Percentiles rank a stretch among this genome's conserved stretches.
Evolutionary conservation across 2,329 filamentous ascomycete genomes (phyloP).

Genomic region (Trichoderma simmonsii): DNA sequence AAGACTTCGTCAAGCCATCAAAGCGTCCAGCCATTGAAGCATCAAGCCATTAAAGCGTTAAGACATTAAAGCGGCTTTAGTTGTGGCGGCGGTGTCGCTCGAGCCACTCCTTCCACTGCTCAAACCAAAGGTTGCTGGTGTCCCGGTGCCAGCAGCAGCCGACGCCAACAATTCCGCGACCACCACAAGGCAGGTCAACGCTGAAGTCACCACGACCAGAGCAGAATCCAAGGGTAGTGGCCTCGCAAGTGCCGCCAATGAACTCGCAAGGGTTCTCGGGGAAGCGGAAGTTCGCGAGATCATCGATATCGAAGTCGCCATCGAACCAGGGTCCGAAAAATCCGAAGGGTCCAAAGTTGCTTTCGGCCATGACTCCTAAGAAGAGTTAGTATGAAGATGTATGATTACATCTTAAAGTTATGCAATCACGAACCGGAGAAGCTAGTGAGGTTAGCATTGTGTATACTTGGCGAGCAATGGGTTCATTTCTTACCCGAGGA

Average conservation of each 20-base stretch:
- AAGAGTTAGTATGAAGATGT: neutral
- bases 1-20: neutral
- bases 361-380: neutral
- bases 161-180: neutral
- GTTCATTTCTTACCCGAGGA: neutral
- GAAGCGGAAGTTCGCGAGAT: neutral
- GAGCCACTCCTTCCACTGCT: neutral
- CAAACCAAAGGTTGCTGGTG: neutral
- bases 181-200: neutral
- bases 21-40: neutral
- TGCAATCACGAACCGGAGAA: neutral
- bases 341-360: neutral
- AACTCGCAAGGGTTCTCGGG: neutral
- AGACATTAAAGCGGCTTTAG: neutral
- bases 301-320: neutral
- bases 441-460: neutral
- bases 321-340: neutral
- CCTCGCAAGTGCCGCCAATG: neutral
- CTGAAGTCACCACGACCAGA: neutral
- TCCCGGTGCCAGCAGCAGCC: neutral
- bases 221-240: neutral
- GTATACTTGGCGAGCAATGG: neutral
- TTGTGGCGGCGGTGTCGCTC: neutral
- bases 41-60: neutral
- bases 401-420: neutral